phyloP scores from a whole-genome alignment of 805 yeast genomes.

The Kodamaea hsintzibuensis region DNA sequence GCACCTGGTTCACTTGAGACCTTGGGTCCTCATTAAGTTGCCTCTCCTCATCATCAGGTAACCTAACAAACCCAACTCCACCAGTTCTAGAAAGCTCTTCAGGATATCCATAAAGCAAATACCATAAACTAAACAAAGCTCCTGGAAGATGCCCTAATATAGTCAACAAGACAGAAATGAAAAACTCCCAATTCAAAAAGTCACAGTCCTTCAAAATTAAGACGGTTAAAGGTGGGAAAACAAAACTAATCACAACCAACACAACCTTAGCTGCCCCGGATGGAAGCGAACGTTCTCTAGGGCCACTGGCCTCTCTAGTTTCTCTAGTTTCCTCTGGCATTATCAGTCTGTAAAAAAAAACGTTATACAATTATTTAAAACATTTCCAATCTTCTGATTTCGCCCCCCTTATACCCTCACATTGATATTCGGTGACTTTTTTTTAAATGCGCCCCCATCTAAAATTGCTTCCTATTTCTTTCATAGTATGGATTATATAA shows the following conservation, averaged over 20 bases:
- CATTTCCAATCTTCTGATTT: not conserved
- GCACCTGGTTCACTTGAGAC: not conserved
- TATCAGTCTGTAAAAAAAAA: not conserved
- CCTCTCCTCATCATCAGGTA: conserved; percentile 20
- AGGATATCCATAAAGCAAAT: conserved; percentile 8
- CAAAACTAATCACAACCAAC: conserved; percentile 28
- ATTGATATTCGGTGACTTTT: not conserved
- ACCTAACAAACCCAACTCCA: conserved; percentile 21
- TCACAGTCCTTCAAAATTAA: conserved; percentile 30
- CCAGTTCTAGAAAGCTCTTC: conserved; percentile 4
- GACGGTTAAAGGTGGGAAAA: conserved; percentile 42
- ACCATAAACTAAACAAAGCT: conserved; percentile 31
- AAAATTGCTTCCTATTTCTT: conserved; percentile 1
- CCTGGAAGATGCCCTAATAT: conserved; percentile 37
- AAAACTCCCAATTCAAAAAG: conserved; percentile 36
- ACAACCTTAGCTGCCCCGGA: conserved; percentile 9
- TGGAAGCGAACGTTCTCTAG: conserved; percentile 4
- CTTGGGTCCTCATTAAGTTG: not conserved
- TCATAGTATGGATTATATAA: conserved; percentile 72
- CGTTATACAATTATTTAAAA: not conserved
- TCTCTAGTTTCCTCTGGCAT: not conserved
- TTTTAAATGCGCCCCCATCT: conserved; percentile 1
- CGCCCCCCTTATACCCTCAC: not conserved
- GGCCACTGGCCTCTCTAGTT: not conserved
- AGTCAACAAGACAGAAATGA: conserved; percentile 32